Evolutionary conservation across 345 rosid species (phyloP), one percentile per base, ranked within the genome.

Genomic region (Gossypium stocksii): DNA sequence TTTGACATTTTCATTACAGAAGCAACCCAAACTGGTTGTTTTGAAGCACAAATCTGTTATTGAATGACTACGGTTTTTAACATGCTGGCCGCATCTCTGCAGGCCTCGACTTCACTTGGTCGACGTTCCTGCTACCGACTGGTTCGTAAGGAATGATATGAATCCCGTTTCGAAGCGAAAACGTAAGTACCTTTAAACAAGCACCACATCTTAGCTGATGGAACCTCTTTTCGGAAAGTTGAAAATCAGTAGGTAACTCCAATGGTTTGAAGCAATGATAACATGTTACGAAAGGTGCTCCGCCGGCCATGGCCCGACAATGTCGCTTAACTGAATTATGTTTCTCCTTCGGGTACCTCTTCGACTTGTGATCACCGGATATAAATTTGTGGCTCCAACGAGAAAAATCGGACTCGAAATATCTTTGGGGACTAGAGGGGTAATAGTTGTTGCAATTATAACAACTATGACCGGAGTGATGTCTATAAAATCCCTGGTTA

Each of bases 191-290:
- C 57, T 72, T 76, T 13, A 82, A 83, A 76, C 98, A 94, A 76
- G 86, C 83, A 69, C 97, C 93, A 69, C 98, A 94, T 76, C 80
- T 86, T 53, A 94, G 88, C 73, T 62, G 84, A 83, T 92, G 97
- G 80, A 74, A 84, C 61, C 86, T 89, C 74, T 82, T 86, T 73
- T 79, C 82, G 60, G 77, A 85, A 69, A 87, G 78, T 67, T 92
- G 89, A 83, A 92, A 94, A 83, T 92, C 97, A 72, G 80, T 89
- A 73, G 98, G 97, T n/a, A 92, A 76, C 80, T 85, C 91, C 74
- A 94, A 78, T 73, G 70, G 80, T 29, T 57, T 80, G 72, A 82
- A 79, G 89, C 98, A 92, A 45, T 11, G 8, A 80, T 81, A 81
- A 80, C 98, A 94, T 76, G 85, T 78, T 49, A 88, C 25, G 38